These are phyloP conservation scores for Acer saccharum DNA, from an alignment of 345 rosid species.

Conservation along the genomic window DNA sequence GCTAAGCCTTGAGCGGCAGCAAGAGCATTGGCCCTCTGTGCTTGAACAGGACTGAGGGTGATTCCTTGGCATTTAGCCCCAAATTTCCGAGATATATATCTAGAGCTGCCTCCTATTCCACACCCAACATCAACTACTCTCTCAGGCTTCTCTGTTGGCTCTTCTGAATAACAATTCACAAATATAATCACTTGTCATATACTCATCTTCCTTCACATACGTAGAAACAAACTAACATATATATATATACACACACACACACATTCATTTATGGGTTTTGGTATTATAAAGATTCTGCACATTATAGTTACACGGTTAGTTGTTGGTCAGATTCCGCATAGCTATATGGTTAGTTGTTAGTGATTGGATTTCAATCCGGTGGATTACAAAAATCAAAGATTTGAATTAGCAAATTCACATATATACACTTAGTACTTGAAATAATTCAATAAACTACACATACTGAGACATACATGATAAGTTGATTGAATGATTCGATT, in stretches of 20 bases:
- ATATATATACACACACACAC: background rate
- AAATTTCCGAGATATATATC: constrained; percentile 70
- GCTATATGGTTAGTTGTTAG: too few relatives aligned
- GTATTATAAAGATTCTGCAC: too few relatives aligned
- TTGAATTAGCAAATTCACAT: background rate
- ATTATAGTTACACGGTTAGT: too few relatives aligned
- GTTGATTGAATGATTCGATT: too few relatives aligned
- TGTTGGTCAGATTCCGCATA: too few relatives aligned
- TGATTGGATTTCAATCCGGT: too few relatives aligned
- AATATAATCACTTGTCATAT: background rate
- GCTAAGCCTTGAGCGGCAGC: constrained; percentile 68
- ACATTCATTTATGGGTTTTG: too few relatives aligned
- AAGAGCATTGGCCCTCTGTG: constrained; percentile 72
- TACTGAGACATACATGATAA: too few relatives aligned
- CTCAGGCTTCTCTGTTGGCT: constrained; percentile 46
- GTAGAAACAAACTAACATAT: background rate
- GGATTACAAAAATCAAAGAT: too few relatives aligned
- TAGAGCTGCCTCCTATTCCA: constrained; percentile 96
- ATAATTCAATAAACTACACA: too few relatives aligned
- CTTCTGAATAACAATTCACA: constrained; percentile 28
- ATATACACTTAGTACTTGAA: too few relatives aligned
- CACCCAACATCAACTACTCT: constrained; percentile 91
- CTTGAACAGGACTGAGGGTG: constrained; percentile 86
- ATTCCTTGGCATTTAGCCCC: constrained; percentile 73
- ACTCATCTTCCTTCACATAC: background rate